phyloP scores from a whole-genome alignment of 805 yeast genomes.

The Yueomyces sinensis region DNA sequence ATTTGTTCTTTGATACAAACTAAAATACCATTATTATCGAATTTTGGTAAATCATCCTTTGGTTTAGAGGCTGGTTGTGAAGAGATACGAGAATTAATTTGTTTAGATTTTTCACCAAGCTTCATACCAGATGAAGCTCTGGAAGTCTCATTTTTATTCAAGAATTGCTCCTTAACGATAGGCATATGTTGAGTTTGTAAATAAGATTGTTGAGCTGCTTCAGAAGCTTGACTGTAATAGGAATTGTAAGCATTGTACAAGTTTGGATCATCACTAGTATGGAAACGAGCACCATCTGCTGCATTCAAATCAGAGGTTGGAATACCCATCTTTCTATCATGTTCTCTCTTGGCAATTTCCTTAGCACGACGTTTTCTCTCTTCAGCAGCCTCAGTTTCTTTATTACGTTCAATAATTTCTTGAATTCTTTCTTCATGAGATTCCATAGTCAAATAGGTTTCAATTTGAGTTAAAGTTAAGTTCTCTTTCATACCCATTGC shows the following conservation, averaged over 20 bases:
- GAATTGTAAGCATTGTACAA: constrained; percentile 27
- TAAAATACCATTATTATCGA: constrained; percentile 62
- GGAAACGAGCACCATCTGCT: constrained; percentile 10
- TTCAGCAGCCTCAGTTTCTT: constrained; percentile 93
- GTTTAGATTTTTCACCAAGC: constrained; percentile 5
- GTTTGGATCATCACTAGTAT: constrained; percentile 21
- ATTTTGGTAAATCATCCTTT: constrained; percentile 18
- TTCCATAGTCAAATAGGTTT: constrained; percentile 90
- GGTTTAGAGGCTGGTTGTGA: constrained; percentile 9
- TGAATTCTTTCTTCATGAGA: constrained; percentile 97
- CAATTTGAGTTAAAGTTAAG: constrained; percentile 66
- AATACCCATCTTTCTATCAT: constrained; percentile 23
- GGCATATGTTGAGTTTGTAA: constrained; percentile 6
- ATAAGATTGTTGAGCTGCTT: constrained; percentile 27
- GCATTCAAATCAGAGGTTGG: constrained; percentile 19
- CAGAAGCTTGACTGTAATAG: constrained; percentile 24
- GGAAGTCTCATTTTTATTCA: no score
- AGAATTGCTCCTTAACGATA: constrained; percentile 8
- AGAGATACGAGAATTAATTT: not conserved
- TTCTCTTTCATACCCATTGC: constrained; percentile 88
- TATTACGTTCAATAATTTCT: constrained; percentile 92
- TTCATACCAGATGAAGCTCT: constrained; percentile 13
- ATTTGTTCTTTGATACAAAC: constrained; percentile 66
- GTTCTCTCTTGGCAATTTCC: constrained; percentile 71
- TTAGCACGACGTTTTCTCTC: constrained; percentile 93